phyloP scores from a whole-genome alignment of 2,329 filamentous ascomycete species.

The Penicillium sp. region DNA sequence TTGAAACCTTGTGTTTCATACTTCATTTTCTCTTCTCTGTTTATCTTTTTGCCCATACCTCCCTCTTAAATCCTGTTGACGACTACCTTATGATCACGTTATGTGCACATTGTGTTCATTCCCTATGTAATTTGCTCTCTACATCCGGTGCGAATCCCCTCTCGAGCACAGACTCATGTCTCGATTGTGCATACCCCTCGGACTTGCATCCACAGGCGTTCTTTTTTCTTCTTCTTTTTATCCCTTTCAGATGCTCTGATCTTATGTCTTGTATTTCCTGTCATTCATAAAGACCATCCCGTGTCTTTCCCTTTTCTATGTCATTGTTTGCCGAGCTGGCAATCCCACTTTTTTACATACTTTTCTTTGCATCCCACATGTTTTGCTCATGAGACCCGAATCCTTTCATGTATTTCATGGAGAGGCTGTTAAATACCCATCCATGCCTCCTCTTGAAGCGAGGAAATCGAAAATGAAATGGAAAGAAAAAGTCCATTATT shows the following conservation, averaged over 20 bases:
- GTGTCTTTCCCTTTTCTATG: constrained; percentile 7
- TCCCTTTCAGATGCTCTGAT: too few relatives aligned
- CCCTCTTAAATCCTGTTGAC: constrained; percentile 22
- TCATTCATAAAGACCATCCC: constrained; percentile 4
- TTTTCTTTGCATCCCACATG: neutral
- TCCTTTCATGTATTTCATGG: neutral
- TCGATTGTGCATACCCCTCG: neutral
- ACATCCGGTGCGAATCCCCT: neutral
- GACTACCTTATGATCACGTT: constrained; percentile 26
- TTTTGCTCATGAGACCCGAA: neutral
- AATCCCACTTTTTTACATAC: neutral
- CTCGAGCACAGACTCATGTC: neutral
- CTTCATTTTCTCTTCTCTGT: constrained; percentile 20
- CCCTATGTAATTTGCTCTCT: constrained; percentile 15
- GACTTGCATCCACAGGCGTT: constrained; percentile 26
- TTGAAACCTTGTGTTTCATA: constrained; percentile 27
- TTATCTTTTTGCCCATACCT: constrained; percentile 21
- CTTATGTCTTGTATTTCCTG: constrained; percentile 6
- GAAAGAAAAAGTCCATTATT: neutral
- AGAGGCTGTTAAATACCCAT: neutral
- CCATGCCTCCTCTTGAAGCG: neutral
- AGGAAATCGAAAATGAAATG: neutral
- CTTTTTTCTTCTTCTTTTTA: constrained; percentile 3
- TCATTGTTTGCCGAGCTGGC: neutral
- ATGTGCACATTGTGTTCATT: constrained; percentile 21